A percentile compares a stretch with the other conserved stretches of the same genome.
These are phyloP conservation scores for Cystobasidium ongulense DNA, from an alignment of 768 basidiomycete genomes.

Conservation along the genomic window DNA sequence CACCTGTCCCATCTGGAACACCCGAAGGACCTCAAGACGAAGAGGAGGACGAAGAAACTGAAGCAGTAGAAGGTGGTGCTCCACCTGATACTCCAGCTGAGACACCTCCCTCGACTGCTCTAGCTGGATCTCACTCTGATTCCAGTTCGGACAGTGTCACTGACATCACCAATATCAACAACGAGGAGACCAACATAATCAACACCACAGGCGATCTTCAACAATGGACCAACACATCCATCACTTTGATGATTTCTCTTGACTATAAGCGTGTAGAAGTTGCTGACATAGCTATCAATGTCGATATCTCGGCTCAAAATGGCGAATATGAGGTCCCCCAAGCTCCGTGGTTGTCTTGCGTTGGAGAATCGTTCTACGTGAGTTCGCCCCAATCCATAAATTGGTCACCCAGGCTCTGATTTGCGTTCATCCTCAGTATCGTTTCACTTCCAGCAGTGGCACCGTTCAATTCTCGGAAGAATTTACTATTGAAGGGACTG, in stretches of 20 bases:
- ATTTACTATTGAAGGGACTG: background rate
- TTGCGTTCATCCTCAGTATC: conserved; percentile 2
- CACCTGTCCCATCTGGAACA: background rate
- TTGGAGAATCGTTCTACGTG: background rate
- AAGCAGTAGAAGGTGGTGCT: background rate
- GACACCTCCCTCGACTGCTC: background rate
- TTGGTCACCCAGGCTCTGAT: background rate
- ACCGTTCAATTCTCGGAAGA: background rate
- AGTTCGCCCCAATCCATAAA: background rate
- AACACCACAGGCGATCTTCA: conserved; percentile 2
- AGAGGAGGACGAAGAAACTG: background rate
- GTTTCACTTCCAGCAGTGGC: background rate
- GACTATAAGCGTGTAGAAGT: background rate
- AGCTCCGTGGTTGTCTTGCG: background rate
- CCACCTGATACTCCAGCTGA: background rate
- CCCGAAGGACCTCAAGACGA: background rate
- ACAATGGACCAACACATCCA: conserved; percentile 17
- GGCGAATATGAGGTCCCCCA: conserved; percentile 12
- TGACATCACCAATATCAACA: conserved; percentile 10
- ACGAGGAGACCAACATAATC: background rate
- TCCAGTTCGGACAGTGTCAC: background rate
- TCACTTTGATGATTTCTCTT: conserved; percentile 13
- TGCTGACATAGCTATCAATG: conserved; percentile 23
- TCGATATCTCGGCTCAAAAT: conserved; percentile 30
- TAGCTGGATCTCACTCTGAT: background rate